phyloP scores from a whole-genome alignment of 371 early-diverging fungal genomes.

The Mucor circinelloides region DNA sequence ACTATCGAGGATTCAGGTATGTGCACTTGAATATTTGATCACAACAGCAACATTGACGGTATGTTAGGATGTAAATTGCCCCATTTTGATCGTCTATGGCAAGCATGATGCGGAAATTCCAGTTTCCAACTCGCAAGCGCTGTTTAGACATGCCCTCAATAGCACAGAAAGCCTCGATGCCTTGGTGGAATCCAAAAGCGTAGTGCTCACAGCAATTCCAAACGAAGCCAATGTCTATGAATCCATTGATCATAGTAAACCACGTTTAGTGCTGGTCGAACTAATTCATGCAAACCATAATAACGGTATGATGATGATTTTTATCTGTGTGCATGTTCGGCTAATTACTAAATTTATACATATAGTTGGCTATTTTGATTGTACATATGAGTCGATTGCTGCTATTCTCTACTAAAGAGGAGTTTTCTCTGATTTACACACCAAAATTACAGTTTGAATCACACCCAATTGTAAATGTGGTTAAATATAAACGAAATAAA shows the following conservation, averaged over 20 bases:
- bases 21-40: not conserved
- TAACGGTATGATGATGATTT: conserved; percentile 32
- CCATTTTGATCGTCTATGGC: conserved; percentile 42
- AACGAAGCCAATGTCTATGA: conserved; percentile 38
- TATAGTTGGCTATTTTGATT: conserved; percentile 49
- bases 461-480: conserved; percentile 6
- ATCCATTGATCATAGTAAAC: not conserved
- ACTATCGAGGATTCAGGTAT: conserved; percentile 43
- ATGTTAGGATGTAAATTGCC: conserved; percentile 36
- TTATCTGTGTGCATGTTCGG: not conserved
- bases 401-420: conserved; percentile 1
- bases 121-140: conserved; percentile 33
- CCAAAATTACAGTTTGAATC: conserved; percentile 5
- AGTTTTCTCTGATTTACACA: not conserved
- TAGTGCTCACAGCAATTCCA: conserved; percentile 11
- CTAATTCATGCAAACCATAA: conserved; percentile 44
- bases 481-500: not conserved
- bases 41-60: not conserved
- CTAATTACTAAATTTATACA: not conserved
- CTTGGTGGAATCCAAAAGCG: not conserved
- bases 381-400: conserved; percentile 33
- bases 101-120: conserved; percentile 45
- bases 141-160: conserved; percentile 37
- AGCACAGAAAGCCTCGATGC: conserved; percentile 6
- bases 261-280: conserved; percentile 23